phyloP scores from a whole-genome alignment of 208 protist species.

The Kentomonas sorsogonicus region DNA sequence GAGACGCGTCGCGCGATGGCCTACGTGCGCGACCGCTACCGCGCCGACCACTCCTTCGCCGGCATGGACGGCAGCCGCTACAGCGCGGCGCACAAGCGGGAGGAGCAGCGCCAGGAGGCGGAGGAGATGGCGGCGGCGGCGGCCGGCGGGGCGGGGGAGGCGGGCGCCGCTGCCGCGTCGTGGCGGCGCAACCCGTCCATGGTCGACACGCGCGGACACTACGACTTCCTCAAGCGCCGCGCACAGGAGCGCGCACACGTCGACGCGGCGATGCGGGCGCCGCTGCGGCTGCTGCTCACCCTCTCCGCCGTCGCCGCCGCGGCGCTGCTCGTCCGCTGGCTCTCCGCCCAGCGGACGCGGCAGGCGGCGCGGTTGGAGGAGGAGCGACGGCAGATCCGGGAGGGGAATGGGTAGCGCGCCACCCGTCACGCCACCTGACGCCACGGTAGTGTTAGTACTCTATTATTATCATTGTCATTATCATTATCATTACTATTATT shows the following conservation, averaged over 20 bases:
- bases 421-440: background rate
- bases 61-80: constrained; percentile 45
- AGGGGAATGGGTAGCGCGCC: background rate
- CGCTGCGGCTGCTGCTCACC: constrained; percentile 17
- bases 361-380: constrained; percentile 4
- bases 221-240: constrained; percentile 31
- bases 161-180: no score
- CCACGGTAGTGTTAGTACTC: background rate
- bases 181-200: no score
- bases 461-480: background rate
- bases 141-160: no score
- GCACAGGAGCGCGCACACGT: constrained; percentile 33
- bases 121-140: no score
- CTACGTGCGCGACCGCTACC: constrained; percentile 20
- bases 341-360: constrained; percentile 14
- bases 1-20: constrained; percentile 10
- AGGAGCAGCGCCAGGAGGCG: constrained; percentile 18
- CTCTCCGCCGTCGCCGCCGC: constrained; percentile 6
- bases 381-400: background rate
- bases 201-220: constrained; percentile 27
- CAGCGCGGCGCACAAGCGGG: constrained; percentile 17
- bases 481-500: background rate
- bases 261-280: constrained; percentile 23
- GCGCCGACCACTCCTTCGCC: constrained; percentile 23
- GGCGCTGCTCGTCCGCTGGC: constrained; percentile 11